Evolutionary conservation across 805 yeast genomes (phyloP).

Genomic region (Kockiozyma suomiensis): DNA sequence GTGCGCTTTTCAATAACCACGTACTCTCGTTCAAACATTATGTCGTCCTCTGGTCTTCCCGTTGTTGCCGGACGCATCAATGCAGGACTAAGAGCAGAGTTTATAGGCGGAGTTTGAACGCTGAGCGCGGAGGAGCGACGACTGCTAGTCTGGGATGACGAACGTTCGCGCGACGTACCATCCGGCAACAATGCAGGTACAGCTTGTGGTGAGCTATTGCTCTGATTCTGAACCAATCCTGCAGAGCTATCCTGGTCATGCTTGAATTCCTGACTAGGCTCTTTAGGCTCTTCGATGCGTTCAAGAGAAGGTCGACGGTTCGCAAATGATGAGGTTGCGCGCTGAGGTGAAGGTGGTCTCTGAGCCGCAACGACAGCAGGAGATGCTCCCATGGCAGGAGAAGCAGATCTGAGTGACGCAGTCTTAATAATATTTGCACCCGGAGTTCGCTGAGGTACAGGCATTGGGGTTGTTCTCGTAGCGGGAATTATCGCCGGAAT

Average conservation of each 20-base stretch:
- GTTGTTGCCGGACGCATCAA: neutral
- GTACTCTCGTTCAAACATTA: conserved; percentile 70
- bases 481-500: neutral
- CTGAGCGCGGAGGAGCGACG: conserved; percentile 6
- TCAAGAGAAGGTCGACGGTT: conserved; percentile 18
- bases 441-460: conserved; percentile 15
- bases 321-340: conserved; percentile 16
- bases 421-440: neutral
- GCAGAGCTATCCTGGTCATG: neutral
- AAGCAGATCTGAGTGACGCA: neutral
- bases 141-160: conserved; percentile 7
- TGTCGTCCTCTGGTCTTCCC: conserved; percentile 32
- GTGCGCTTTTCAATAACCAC: conserved; percentile 94
- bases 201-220: neutral
- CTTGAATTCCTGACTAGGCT: neutral
- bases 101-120: conserved; percentile 1
- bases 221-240: neutral
- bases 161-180: neutral
- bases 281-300: neutral
- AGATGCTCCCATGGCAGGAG: too few relatives aligned
- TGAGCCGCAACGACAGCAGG: neutral
- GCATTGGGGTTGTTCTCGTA: conserved; percentile 3
- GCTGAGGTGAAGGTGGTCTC: conserved; percentile 8
- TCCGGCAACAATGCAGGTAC: neutral
- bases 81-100: neutral